These are phyloP conservation scores for Dactylis glomerata DNA, from an alignment of 176 grass and related monocot genomes.

Conservation along the genomic window DNA sequence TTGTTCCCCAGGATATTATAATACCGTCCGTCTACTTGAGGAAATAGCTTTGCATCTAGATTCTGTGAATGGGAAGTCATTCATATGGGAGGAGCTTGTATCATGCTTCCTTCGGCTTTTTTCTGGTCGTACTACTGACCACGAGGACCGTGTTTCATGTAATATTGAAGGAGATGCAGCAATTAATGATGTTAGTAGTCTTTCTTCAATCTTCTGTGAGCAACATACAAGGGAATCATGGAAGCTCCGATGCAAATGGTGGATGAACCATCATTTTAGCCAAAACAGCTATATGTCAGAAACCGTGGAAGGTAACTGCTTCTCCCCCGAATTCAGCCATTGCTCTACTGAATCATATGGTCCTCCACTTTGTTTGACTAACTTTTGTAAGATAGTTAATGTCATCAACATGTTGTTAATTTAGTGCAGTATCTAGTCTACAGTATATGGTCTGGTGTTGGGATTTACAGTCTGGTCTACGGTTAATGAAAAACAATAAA, in stretches of 20 bases:
- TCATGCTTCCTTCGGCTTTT: constrained; percentile 57
- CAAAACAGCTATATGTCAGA: constrained; percentile 29
- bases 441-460: neutral
- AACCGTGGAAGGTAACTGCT: constrained; percentile 35
- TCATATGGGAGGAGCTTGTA: constrained; percentile 60
- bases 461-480: neutral
- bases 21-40: constrained; percentile 42
- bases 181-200: constrained; percentile 22
- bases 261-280: constrained; percentile 61
- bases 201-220: constrained; percentile 46
- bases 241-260: constrained; percentile 69
- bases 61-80: constrained; percentile 35
- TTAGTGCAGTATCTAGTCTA: neutral
- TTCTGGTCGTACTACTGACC: constrained; percentile 31
- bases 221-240: constrained; percentile 41
- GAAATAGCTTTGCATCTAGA: constrained; percentile 60
- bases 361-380: neutral
- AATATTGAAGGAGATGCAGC: constrained; percentile 24
- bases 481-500: neutral
- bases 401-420: neutral
- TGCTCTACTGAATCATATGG: neutral
- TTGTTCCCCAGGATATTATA: constrained; percentile 50
- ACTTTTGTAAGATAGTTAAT: neutral
- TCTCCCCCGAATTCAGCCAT: neutral
- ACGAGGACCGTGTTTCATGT: constrained; percentile 53